Base-by-base conservation (phyloP, 1,284 basidiomycete genomes). In the Rugosomyces carneus region DNA sequence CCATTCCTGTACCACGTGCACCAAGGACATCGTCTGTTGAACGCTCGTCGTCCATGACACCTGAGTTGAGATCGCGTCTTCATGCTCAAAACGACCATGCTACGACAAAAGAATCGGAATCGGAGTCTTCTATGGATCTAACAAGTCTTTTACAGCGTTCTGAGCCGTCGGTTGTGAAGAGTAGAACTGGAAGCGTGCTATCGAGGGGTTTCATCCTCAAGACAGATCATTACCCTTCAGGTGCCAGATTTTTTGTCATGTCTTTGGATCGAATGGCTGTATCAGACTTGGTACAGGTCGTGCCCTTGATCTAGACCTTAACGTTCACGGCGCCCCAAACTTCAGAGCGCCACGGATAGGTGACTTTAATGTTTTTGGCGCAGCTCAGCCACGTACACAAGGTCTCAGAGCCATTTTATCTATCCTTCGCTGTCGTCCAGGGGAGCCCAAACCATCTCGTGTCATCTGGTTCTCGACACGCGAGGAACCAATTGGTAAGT, bases 281-380 rank as follows among this genome's bases (percentile, higher is more conserved):
- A n/a, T n/a, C n/a, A n/a, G n/a, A n/a, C n/a, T n/a, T n/a, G n/a
- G n/a, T n/a, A n/a, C 60, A 81, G 92, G 90, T 34, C 80, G 92
- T 48, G 91, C 92, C 7, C 72, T 93, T 38, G 89, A 95, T 61
- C 76, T 96, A n/a, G 90, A 93, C 58, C 75, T 97, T 32, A 92
- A 89, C 51, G 77, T 99, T 2, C 85, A 89, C 61, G 96, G 96
- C 29, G 95, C 95, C 16, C 94, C 95, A 2, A 97, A 98, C 68
- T 98, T 99, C 62, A 78, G 96, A 50, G 83, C 89, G 39, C 85
- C 86, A 18, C 72, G 81, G 45, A 76, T 81, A 40, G 83, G 81
- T 35, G 78, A 80, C 52, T 73, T 95, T 40, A 93, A 93, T 53
- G 90, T 97, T 1, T 96, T 88, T 61, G 94, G 93, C 15, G 88